A percentile compares a stretch with the other conserved stretches of the same genome.
Conservation (phyloP, 108 stramenopile species). For the Mediolabrus comicus region DNA sequence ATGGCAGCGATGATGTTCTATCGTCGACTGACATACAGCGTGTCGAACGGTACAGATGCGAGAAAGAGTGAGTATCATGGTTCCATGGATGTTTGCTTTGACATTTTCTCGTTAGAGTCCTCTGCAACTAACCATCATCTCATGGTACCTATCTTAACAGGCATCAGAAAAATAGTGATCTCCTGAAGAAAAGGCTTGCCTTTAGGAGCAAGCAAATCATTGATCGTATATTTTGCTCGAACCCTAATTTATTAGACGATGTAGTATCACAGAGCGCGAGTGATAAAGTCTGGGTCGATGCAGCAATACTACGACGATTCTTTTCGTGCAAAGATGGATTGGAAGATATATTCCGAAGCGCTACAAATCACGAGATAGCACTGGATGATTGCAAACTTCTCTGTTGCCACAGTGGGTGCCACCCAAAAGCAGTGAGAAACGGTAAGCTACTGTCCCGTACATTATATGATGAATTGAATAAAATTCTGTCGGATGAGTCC, state of each 20-base stretch:
- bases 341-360: slow-evolving; percentile 44
- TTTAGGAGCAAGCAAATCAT: slow-evolving; percentile 38
- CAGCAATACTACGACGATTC: slow-evolving; percentile 47
- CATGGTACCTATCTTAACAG: neutral
- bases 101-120: neutral
- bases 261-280: neutral
- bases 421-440: slow-evolving; percentile 47
- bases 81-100: neutral
- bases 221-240: slow-evolving; percentile 23
- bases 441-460: slow-evolving; percentile 64
- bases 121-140: neutral
- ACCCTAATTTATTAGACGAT: neutral
- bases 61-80: neutral
- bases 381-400: slow-evolving; percentile 22
- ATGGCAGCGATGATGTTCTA: neutral
- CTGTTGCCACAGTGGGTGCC: slow-evolving; percentile 57
- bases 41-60: neutral
- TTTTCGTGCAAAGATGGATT: slow-evolving; percentile 49
- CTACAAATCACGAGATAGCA: neutral
- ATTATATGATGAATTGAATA: slow-evolving; percentile 41
- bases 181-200: slow-evolving; percentile 22
- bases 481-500: slow-evolving; percentile 42
- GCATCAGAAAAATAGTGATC: slow-evolving; percentile 15
- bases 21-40: neutral
- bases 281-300: slow-evolving; percentile 57